phyloP scores from a whole-genome alignment of 495 filamentous ascomycete species.

The Astrothelium subdiscretum region DNA sequence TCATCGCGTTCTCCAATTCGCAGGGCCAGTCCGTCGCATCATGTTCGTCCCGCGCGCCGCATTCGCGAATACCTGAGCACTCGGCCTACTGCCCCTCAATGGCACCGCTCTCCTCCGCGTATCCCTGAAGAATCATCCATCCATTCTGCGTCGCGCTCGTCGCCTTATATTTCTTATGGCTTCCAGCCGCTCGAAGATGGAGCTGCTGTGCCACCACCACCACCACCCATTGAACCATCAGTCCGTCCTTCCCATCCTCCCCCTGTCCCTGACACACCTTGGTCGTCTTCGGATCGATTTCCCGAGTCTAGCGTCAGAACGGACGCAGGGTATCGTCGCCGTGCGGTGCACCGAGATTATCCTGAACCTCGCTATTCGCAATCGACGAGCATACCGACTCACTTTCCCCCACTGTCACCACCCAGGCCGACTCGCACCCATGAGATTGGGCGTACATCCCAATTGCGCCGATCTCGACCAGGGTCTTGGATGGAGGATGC shows the following conservation, averaged over 20 bases:
- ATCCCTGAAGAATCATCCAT: background rate
- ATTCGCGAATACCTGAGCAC: background rate
- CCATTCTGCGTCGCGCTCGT: background rate
- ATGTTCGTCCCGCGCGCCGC: constrained; percentile 24
- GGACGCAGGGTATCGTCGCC: background rate
- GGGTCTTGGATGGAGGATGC: background rate
- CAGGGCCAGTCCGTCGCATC: constrained; percentile 33
- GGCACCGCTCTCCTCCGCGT: background rate
- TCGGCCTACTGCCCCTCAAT: background rate
- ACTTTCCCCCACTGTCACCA: background rate
- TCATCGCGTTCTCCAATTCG: constrained; percentile 63
- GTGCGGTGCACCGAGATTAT: background rate
- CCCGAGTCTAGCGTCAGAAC: background rate
- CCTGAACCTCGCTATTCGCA: background rate
- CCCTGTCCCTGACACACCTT: background rate
- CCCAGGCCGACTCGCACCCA: background rate
- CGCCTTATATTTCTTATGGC: background rate
- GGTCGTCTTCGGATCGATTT: background rate
- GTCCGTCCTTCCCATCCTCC: background rate
- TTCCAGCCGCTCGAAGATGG: background rate
- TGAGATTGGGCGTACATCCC: background rate
- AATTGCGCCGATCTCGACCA: background rate
- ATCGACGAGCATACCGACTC: background rate
- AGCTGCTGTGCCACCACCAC: background rate
- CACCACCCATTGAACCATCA: background rate